Conservation (phyloP, 2,329 filamentous ascomycete species). For the Pyrenochaeta sp. region DNA sequence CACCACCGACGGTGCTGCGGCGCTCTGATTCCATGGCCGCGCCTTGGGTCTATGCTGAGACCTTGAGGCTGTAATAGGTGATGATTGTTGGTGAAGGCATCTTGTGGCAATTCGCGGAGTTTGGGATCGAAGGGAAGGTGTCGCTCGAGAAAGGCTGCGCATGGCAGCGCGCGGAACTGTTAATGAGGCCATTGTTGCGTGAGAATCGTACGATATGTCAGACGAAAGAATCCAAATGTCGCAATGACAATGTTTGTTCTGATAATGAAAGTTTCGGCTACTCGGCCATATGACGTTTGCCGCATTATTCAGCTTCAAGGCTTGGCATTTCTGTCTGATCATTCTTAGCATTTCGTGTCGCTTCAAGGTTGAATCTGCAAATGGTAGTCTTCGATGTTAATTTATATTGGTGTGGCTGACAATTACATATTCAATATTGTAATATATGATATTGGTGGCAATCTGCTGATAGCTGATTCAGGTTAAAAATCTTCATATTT, state of each 20-base stretch:
- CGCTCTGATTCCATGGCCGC: slow-evolving; percentile 33
- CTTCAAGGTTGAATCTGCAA: too few relatives aligned
- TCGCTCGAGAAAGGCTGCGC: slow-evolving; percentile 37
- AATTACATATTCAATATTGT: too few relatives aligned
- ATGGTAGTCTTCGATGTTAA: too few relatives aligned
- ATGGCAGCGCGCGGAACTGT: slow-evolving; percentile 38
- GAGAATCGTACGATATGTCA: neutral
- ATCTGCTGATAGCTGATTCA: too few relatives aligned
- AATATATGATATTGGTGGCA: too few relatives aligned
- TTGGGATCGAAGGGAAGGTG: slow-evolving; percentile 30
- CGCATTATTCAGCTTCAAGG: slow-evolving; percentile 27
- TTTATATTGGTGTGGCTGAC: too few relatives aligned
- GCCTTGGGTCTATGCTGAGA: slow-evolving; percentile 39
- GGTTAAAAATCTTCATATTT: too few relatives aligned
- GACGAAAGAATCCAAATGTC: slow-evolving; percentile 1
- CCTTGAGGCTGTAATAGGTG: slow-evolving; percentile 43
- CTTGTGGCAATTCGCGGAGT: slow-evolving; percentile 40
- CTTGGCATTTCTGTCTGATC: neutral
- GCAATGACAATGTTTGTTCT: slow-evolving; percentile 21
- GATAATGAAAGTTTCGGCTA: slow-evolving; percentile 17
- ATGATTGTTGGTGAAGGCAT: slow-evolving; percentile 46
- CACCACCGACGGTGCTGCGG: slow-evolving; percentile 14
- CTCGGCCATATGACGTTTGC: slow-evolving; percentile 34
- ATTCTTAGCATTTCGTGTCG: too few relatives aligned
- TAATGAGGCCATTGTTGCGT: slow-evolving; percentile 35